Evolutionary conservation across 805 yeast species (phyloP).

Genomic region (Candida incommunis): DNA sequence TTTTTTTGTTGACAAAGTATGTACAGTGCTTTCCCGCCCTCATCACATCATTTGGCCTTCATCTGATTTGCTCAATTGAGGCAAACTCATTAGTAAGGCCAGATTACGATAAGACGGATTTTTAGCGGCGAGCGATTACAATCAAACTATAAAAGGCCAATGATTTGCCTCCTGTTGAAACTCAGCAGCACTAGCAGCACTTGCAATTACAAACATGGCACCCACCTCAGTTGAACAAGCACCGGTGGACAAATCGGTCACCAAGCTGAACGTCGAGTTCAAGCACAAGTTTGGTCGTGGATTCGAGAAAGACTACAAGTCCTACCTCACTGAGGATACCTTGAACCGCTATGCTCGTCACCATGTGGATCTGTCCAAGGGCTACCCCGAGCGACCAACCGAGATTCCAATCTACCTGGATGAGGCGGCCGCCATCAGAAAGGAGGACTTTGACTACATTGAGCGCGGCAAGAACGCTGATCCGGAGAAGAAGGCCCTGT

Average conservation of each 20-base stretch:
- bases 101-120: no score
- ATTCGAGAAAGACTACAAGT: background rate
- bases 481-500: conserved; percentile 25
- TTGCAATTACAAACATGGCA: background rate
- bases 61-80: no score
- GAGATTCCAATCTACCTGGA: conserved; percentile 27
- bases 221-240: background rate
- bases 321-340: conserved; percentile 16
- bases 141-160: no score
- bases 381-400: conserved; percentile 30
- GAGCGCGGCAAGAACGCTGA: conserved; percentile 20
- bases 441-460: conserved; percentile 20
- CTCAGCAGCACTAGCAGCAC: background rate
- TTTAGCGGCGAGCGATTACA: no score
- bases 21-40: no score
- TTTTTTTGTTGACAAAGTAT: no score
- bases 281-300: conserved; percentile 1
- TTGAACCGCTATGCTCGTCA: conserved; percentile 20
- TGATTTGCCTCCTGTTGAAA: no score
- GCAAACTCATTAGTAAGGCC: no score
- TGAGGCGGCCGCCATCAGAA: conserved; percentile 26
- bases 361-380: conserved; percentile 25
- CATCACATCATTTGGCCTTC: no score
- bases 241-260: background rate
- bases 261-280: background rate